Evolutionary conservation across 202 grass and related monocot genomes (phyloP), one percentile per base, ranked within the genome.

Genomic region (Setaria italica): DNA sequence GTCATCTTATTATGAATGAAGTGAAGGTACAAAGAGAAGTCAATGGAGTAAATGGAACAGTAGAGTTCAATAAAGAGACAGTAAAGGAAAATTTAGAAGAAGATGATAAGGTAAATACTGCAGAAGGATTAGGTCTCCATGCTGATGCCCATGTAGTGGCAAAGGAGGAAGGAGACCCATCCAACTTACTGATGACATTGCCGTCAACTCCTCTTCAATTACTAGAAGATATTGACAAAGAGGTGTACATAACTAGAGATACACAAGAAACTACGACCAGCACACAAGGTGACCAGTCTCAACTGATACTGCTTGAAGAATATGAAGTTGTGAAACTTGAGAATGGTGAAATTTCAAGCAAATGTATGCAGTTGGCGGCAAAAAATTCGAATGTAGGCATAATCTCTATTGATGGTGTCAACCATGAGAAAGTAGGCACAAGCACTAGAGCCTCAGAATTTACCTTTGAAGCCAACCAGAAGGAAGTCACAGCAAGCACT

Each of bases 261-360:
- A 76, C 48, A 80, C 69, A 76, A 70, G 76, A 87, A 75, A 71
- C 9, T 42, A 63, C 55, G 43, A 62, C n/a, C 12, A 65, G 1
- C 29, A 76, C 89, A 66, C 81, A 85, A 71, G 60, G 35, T 66
- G 76, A 76, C 37, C 68, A 70, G 13, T 55, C 79, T 74, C 80
- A 79, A 20, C 69, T 12, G 39, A 51, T 83, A 35, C 66, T 62
- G 9, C 42, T 66, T 74, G 67, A 83, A 86, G 77, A 80, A 77
- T 67, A 25, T 25, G 66, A 88, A 43, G 41, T 69, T 64, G 17
- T 79, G 51, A 91, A 82, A 39, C 64, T 86, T 88, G 90, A 88
- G 47, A 70, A 64, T 42, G 59, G 74, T 49, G 68, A 82, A 46
- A 86, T 56, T 80, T 29, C 47, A 46, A 70, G 34, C 42, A 79